Base-by-base conservation (phyloP, 2,329 filamentous ascomycete species). In the Moelleriella libera region DNA sequence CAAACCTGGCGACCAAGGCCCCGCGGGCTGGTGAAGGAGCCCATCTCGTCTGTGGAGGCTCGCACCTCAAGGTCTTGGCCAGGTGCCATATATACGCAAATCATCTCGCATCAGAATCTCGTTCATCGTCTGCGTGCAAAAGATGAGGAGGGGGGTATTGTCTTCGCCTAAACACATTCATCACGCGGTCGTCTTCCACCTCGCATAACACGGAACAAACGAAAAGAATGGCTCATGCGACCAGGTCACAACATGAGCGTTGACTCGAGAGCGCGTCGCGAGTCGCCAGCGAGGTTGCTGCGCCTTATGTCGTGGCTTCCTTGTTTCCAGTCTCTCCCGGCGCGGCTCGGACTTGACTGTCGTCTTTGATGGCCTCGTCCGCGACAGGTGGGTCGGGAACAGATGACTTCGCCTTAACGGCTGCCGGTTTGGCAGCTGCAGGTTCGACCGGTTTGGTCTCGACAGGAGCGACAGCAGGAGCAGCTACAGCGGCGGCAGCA, bases 311-410 rank as follows among this genome's bases (percentile, higher is more conserved):
- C 12, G 48, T 34, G 8, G 48, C 44, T 44, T 54, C 48, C 9
- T 50, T 47, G 41, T 42, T 12, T 30, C 49, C 50, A 14, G 51
- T 40, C 45, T 52, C 43, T n/a, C 28, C 51, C 11, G 8, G 21
- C 11, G 47, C 40, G 6, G 48, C 43, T 43, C 53, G 46, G 34
- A 12, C 34, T 9, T 37, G 8, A 12, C 34, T 37, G 34, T 37
- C 34, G 12, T 37, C 8, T 12, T 37, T 12, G 12, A 37, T 8
- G 8, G 34, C 21, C 21, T 21, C 8, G 34, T 2, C 34, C 8
- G 34, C 12, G 34, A 12, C 34, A 37, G 34, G 8, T 4, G 8
- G 8, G 34, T 5, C 34, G 34, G 8, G 34, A 5, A 12, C 34
- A 37, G 8, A 8, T 37, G 3, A 4, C 8, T 12, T 37, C 12